Evolutionary conservation across 2,329 filamentous ascomycete genomes (phyloP), one percentile per base, ranked within the genome.

Genomic region (Conoideocrella luteorostrata): DNA sequence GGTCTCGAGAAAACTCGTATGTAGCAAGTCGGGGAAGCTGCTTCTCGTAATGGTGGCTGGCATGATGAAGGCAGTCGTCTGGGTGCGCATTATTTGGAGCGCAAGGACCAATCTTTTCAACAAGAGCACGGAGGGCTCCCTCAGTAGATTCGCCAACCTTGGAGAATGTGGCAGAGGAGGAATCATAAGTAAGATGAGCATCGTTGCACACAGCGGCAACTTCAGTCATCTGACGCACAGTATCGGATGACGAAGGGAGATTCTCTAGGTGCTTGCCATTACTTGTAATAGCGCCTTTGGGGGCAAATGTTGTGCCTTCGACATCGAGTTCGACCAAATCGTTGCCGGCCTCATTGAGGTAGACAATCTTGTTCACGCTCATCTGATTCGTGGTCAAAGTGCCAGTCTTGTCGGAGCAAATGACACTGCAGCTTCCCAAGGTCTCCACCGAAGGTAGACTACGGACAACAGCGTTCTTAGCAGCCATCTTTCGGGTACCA

Each of bases 361-460:
- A 88, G 38, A 95, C 86, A 44, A 97, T 70, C 68, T 91, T 95
- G 72, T 83, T 93, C 45, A 96, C 93, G 60, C 93, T 97, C 93
- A 98, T 98, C 68, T 97, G 90, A 70, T 98, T 98, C 32, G 93
- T 98, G 10, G 93, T 98, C 61, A 98, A 70, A 39, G 93, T 98
- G 55, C 93, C 94, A 5, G 93, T 98, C 75, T 98, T 98, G 74
- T 98, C 93, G 4, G 94, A 98, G 73, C 94, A 98, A 63, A 98
- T 96, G 45, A 98, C 90, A 59, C 93, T 98, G 78, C 93, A 98
- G 76, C 93, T 98, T 61, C 93, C 93, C 42, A 98, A 77, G 11
- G 93, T 98, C 69, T 98, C 93, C 41, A 98, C 93, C 2, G 93
- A 98, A 17, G 93, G 93, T 56, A 98, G 72, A 61, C 89, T 96